Conservation (phyloP, 2,329 filamentous ascomycete genomes). For the Didymella pomorum region DNA sequence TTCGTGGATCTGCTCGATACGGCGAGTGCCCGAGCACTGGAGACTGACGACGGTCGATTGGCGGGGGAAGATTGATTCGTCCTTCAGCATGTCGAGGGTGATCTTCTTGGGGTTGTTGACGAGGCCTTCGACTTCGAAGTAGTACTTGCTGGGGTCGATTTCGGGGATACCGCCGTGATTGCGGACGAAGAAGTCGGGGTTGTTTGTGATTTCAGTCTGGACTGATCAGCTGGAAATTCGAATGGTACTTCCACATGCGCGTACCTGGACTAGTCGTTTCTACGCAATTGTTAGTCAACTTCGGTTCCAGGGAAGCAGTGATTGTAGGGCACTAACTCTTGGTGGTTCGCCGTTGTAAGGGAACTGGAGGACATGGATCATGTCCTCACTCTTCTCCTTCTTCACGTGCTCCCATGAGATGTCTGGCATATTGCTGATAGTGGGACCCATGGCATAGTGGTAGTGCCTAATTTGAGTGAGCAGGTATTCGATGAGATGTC, state of each 20-base stretch:
- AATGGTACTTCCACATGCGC: background rate
- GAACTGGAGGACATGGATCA: constrained; percentile 58
- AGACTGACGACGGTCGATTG: constrained; percentile 67
- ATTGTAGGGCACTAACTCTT: constrained; percentile 27
- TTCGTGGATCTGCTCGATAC: constrained; percentile 71
- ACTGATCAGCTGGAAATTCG: constrained; percentile 17
- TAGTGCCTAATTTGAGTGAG: constrained; percentile 40
- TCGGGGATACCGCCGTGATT: constrained; percentile 76
- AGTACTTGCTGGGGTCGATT: constrained; percentile 65
- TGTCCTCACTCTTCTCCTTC: constrained; percentile 56
- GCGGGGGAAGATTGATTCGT: constrained; percentile 67
- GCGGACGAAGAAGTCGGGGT: constrained; percentile 70
- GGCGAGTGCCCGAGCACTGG: constrained; percentile 73
- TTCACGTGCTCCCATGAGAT: constrained; percentile 60
- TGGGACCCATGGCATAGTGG: constrained; percentile 54
- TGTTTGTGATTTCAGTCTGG: constrained; percentile 66
- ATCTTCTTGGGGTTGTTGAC: constrained; percentile 66
- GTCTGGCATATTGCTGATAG: constrained; percentile 58
- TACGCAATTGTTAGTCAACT: constrained; percentile 23
- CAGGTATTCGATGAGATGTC: background rate
- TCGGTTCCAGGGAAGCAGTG: too few species aligned
- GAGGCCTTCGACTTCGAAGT: constrained; percentile 65
- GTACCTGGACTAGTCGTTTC: constrained; percentile 61
- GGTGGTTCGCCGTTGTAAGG: constrained; percentile 59
- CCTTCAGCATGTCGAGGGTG: constrained; percentile 66